A percentile compares a stretch with the other conserved stretches of the same genome.
phyloP scores from a whole-genome alignment of 2,329 filamentous ascomycete genomes.

The Trichoderma aggressivum region DNA sequence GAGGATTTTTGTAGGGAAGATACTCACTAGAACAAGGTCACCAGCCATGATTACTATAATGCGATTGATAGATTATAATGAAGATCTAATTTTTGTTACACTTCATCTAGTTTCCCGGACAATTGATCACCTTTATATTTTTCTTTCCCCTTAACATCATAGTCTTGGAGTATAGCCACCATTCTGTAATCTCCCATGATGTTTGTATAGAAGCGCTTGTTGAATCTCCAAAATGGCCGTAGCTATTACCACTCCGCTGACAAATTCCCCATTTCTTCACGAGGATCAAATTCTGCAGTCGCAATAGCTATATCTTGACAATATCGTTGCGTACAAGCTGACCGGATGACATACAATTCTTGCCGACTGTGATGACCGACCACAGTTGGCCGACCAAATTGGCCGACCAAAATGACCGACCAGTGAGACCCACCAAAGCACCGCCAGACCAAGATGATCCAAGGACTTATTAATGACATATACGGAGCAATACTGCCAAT shows the following conservation, averaged over 20 bases:
- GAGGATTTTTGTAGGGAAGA: background rate
- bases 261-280: background rate
- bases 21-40: slow-evolving; percentile 13
- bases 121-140: background rate
- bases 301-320: background rate
- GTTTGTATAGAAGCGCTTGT: background rate
- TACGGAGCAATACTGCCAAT: background rate
- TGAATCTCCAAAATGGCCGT: background rate
- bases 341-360: background rate
- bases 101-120: background rate
- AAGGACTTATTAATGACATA: background rate
- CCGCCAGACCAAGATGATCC: background rate
- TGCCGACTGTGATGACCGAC: background rate
- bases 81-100: background rate
- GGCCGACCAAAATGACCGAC: background rate
- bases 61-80: background rate
- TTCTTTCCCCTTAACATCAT: background rate
- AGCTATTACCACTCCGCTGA: background rate
- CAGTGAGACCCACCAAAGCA: background rate
- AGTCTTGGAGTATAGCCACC: background rate
- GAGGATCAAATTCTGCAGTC: background rate
- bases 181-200: background rate
- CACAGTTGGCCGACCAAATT: background rate
- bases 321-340: background rate
- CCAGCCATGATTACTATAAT: background rate